Evolutionary conservation across 768 basidiomycete genomes (phyloP).

Genomic region (Podaxis sp.): DNA sequence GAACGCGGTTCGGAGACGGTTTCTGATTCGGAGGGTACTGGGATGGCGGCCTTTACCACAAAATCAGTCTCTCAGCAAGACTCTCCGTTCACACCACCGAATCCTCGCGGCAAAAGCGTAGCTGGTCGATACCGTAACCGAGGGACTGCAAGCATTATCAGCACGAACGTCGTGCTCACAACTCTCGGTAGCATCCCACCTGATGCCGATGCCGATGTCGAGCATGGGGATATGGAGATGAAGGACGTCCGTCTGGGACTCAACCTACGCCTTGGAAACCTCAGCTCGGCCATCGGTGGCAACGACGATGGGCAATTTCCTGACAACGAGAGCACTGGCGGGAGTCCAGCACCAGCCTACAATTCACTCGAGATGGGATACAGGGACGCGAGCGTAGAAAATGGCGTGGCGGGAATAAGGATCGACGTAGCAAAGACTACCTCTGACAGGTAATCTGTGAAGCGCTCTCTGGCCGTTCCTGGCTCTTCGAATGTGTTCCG

Average conservation of each 20-base stretch:
- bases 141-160: constrained; percentile 51
- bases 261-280: constrained; percentile 50
- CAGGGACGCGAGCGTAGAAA: constrained; percentile 25
- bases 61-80: constrained; percentile 57
- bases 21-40: constrained; percentile 71
- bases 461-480: background rate
- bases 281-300: constrained; percentile 52
- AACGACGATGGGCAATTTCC: constrained; percentile 53
- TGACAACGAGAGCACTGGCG: constrained; percentile 38
- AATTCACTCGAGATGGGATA: constrained; percentile 51
- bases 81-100: constrained; percentile 54
- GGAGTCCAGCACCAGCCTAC: constrained; percentile 58
- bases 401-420: constrained; percentile 45
- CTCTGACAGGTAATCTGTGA: constrained; percentile 16
- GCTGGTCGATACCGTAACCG: constrained; percentile 38
- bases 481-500: background rate
- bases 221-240: constrained; percentile 56
- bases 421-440: constrained; percentile 65
- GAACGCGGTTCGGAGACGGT: constrained; percentile 81
- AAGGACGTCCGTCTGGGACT: constrained; percentile 57
- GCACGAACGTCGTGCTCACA: constrained; percentile 63
- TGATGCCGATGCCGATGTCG: constrained; percentile 48
- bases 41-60: constrained; percentile 64
- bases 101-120: constrained; percentile 42
- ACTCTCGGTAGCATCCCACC: constrained; percentile 61